Base-by-base conservation (phyloP, 2,329 filamentous ascomycete genomes). In the Monilinia laxa region DNA sequence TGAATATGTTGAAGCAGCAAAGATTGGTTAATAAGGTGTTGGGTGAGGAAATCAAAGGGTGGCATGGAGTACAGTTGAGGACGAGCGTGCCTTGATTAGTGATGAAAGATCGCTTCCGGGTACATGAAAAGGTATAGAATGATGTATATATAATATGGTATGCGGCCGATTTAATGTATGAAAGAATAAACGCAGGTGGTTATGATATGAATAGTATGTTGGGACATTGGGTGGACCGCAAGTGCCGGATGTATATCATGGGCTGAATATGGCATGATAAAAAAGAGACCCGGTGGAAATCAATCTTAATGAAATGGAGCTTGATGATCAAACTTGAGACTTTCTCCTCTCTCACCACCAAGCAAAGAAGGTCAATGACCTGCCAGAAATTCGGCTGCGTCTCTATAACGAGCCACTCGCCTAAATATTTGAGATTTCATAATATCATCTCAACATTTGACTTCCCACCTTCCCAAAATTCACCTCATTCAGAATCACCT, bases 1-100 rank as follows among this genome's bases (percentile, higher is more conserved):
- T 87, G 72, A 84, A 82, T 60, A 87, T 93, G 77, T 84, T 96
- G 68, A 91, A 91, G 82, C 91, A 95, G 80, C 91, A 95, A 79
- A 83, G 90, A 68, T 82, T 94, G 79, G 91, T 96, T 62, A 94
- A 94, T 75, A 81, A 85, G 25, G 84, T 89, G 23, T 81, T 96
- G 40, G 87, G 85, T 4, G 90, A 93, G 63, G 82, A 92, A 77
- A 87, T 95, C 74, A 91, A 91, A 81, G 80, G 81, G 51, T 95
- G 92, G 91, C 91, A 96, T 78, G 91, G 92, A 11, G 83, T 95
- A 68, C 91, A 94, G 80, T 81, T 96, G 73, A 87, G 87, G 78
- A 95, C 91, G 31, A 88, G 83, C 75, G 84, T 68, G 54, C 73
- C 74, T 31, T 73, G 64, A 68, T 49, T 40, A 12, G n/a, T 18